These are phyloP conservation scores for Colletotrichum sp. DNA, from an alignment of 2,329 filamentous ascomycete genomes.

Conservation along the genomic window DNA sequence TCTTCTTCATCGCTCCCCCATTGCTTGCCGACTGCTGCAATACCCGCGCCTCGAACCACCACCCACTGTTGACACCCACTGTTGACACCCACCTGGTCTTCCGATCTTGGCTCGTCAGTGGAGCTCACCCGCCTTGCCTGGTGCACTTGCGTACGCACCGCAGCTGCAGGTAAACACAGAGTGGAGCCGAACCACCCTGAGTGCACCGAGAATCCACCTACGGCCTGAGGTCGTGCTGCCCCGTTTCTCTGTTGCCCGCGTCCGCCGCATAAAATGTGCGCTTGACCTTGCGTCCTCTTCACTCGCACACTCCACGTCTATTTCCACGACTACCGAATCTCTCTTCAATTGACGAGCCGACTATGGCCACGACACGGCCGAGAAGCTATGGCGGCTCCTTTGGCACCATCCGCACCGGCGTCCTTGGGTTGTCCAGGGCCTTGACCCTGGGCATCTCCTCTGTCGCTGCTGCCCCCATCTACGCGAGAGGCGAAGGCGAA, in stretches of 20 bases:
- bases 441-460: constrained; percentile 54
- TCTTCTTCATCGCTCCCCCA: background rate
- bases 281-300: constrained; percentile 10
- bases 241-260: constrained; percentile 16
- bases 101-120: constrained; percentile 17
- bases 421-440: constrained; percentile 58
- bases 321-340: background rate
- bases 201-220: background rate
- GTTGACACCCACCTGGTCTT: constrained; percentile 2
- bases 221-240: background rate
- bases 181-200: constrained; percentile 5
- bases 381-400: constrained; percentile 33
- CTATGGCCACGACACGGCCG: constrained; percentile 20
- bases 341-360: constrained; percentile 10
- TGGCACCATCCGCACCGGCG: constrained; percentile 48
- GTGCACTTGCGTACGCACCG: constrained; percentile 11
- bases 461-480: constrained; percentile 53
- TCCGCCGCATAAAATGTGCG: constrained; percentile 22
- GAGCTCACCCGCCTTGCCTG: constrained; percentile 14
- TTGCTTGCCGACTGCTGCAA: background rate
- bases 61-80: background rate
- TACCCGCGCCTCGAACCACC: background rate
- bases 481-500: constrained; percentile 39
- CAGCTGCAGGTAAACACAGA: constrained; percentile 20
- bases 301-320: background rate